Evolutionary conservation across 2,329 filamentous ascomycete genomes (phyloP).

Genomic region (Colletotrichum paranaense): DNA sequence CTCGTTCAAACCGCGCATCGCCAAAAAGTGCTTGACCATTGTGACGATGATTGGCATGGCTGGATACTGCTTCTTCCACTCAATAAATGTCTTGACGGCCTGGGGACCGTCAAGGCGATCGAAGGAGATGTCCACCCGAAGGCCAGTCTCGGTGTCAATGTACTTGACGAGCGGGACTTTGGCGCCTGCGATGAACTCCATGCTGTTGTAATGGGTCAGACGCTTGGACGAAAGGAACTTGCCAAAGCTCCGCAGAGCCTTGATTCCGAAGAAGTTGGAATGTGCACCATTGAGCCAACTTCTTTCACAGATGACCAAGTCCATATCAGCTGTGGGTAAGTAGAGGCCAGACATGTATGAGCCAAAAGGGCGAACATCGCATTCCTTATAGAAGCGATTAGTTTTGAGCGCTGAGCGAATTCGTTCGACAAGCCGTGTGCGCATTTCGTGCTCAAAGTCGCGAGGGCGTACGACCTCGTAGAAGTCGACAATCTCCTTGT

Average conservation of each 20-base stretch:
- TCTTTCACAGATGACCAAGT: conserved; percentile 80
- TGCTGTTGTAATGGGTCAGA: conserved; percentile 67
- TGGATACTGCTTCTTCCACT: conserved; percentile 84
- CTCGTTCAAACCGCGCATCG: conserved; percentile 91
- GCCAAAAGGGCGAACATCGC: conserved; percentile 82
- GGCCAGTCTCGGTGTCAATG: conserved; percentile 78
- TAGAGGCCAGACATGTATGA: conserved; percentile 89
- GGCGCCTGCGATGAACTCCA: conserved; percentile 78
- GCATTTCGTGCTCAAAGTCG: conserved; percentile 80
- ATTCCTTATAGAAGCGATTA: conserved; percentile 64
- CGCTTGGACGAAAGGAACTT: conserved; percentile 65
- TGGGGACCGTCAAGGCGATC: conserved; percentile 87
- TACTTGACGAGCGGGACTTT: conserved; percentile 95
- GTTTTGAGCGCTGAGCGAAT: conserved; percentile 70
- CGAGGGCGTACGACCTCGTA: conserved; percentile 85
- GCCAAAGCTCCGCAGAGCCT: conserved; percentile 72
- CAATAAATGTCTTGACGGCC: conserved; percentile 82
- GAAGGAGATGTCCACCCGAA: conserved; percentile 94
- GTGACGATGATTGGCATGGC: conserved; percentile 89
- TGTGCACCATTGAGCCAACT: conserved; percentile 50
- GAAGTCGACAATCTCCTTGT: conserved; percentile 92
- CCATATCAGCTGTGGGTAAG: conserved; percentile 85
- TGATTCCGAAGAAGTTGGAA: conserved; percentile 61
- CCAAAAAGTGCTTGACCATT: conserved; percentile 90
- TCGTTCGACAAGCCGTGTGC: conserved; percentile 77